Conservation (phyloP, 768 basidiomycete species). For the Hortiboletus campestris region DNA sequence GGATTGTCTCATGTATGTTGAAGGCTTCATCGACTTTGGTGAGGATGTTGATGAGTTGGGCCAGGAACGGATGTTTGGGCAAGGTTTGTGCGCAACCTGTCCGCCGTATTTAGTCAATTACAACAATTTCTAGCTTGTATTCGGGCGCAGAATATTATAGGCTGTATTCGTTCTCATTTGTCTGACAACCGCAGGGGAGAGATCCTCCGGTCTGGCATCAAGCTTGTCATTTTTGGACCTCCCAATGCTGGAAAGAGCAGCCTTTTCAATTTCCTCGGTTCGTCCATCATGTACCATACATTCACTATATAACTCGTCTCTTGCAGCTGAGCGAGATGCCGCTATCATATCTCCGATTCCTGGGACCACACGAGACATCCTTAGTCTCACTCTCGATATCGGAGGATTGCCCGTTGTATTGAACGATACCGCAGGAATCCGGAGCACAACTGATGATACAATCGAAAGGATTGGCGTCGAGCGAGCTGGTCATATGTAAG, state of each 20-base stretch:
- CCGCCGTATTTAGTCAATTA: not conserved
- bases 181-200: slow-evolving; percentile 77
- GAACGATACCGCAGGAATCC: slow-evolving; percentile 84
- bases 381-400: slow-evolving; percentile 85
- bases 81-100: slow-evolving; percentile 44
- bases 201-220: slow-evolving; percentile 77
- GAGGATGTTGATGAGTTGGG: slow-evolving; percentile 81
- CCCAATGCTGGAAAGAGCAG: slow-evolving; percentile 96
- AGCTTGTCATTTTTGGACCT: slow-evolving; percentile 86
- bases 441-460: slow-evolving; percentile 57
- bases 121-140: slow-evolving; percentile 43
- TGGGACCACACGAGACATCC: slow-evolving; percentile 86
- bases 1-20: slow-evolving; percentile 70
- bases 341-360: slow-evolving; percentile 87
- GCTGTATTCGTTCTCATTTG: slow-evolving; percentile 54
- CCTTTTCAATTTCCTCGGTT: slow-evolving; percentile 80
- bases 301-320: not conserved
- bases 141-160: slow-evolving; percentile 48
- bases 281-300: slow-evolving; percentile 1
- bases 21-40: slow-evolving; percentile 91
- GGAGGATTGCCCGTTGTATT: slow-evolving; percentile 79
- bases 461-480: slow-evolving; percentile 84
- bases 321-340: slow-evolving; percentile 78
- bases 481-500: slow-evolving; percentile 67
- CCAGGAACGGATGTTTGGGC: slow-evolving; percentile 70